Evolutionary conservation across 2,329 filamentous ascomycete species (phyloP), one percentile per base, ranked within the genome.

Genomic region (Cladosporium sp.): DNA sequence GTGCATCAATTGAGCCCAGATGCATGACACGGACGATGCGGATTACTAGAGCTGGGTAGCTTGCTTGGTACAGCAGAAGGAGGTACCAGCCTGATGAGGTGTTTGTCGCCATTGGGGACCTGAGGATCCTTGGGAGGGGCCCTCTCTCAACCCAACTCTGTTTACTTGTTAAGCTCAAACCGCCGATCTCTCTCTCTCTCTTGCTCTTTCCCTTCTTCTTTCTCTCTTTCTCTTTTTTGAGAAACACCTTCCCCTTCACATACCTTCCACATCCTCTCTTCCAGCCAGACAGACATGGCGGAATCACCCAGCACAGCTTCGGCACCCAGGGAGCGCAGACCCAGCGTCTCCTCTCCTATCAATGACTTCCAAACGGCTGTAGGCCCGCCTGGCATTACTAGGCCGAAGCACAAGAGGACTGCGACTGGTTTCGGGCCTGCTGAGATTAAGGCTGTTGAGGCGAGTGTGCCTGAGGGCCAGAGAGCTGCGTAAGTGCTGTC

Each of bases 401-500:
- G 95, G 67, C 95, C 95, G 54, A 99, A 98, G 82, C 95, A 99
- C 83, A 97, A 92, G 84, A 88, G 95, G 71, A 98, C 94, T n/a
- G 91, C 91, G 70, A 99, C 95, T 11, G 95, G 95, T 10, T 95
- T 98, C 76, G 93, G 93, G 36, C 86, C 93, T 30, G 84, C 87
- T 39, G 95, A 99, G 76, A 97, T 97, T 83, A 97, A 97, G 83
- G 90, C 81, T 73, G 92, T 98, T 58, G 93, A 98, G 82, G 92
- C 93, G 83, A 88, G 81, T 67, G 96, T 98, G 75, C 94, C 94
- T 56, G 93, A 97, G 78, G 88, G 89, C 36, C 89, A 96, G 82
- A 89, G 93, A 69, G 91, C 87, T 73, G 91, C 92, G 76, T 96
- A 85, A 90, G 88, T 85, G 26, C 28, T 14, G 18, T 6, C 14